phyloP scores from a whole-genome alignment of 2,329 filamentous ascomycete species.

The Colletotrichum noveboracense region DNA sequence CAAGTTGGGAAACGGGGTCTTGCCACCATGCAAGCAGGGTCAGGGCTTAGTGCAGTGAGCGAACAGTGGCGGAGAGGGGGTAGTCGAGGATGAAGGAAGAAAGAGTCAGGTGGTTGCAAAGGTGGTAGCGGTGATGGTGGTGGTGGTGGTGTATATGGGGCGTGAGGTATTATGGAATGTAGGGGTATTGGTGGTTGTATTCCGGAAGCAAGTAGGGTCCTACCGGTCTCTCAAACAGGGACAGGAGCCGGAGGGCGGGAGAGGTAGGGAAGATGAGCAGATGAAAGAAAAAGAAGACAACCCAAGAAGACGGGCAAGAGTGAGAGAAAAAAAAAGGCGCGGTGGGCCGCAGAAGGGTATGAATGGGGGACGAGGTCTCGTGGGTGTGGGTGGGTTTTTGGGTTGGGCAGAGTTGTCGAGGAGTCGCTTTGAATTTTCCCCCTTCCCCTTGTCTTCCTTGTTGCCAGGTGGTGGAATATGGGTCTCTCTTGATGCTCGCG shows the following conservation, averaged over 20 bases:
- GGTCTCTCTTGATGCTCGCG: neutral
- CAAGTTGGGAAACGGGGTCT: conserved; percentile 21
- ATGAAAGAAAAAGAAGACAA: conserved; percentile 19
- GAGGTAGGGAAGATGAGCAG: conserved; percentile 1
- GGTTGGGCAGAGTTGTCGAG: conserved; percentile 24
- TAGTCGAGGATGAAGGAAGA: conserved; percentile 8
- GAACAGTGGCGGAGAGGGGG: conserved; percentile 16
- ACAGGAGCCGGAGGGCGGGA: conserved; percentile 25
- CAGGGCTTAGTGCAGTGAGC: conserved; percentile 4
- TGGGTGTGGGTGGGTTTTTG: conserved; percentile 21
- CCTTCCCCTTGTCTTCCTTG: neutral
- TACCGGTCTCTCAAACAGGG: conserved; percentile 16
- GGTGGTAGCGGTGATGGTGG: conserved; percentile 6
- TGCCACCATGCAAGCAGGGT: conserved; percentile 19
- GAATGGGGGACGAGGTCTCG: conserved; percentile 3
- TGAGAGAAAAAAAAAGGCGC: neutral
- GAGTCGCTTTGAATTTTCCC: neutral
- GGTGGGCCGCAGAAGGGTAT: conserved; percentile 14
- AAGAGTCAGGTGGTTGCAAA: conserved; percentile 17
- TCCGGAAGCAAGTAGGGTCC: conserved; percentile 23
- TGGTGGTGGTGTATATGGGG: conserved; percentile 12
- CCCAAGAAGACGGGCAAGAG: conserved; percentile 4
- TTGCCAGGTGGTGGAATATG: neutral
- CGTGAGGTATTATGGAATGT: conserved; percentile 18
- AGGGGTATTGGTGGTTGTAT: conserved; percentile 19